Percentiles rank a stretch among this genome's conserved stretches.
Conservation (phyloP, 306 rosid genomes). For the Fragaria nilgerrensis region DNA sequence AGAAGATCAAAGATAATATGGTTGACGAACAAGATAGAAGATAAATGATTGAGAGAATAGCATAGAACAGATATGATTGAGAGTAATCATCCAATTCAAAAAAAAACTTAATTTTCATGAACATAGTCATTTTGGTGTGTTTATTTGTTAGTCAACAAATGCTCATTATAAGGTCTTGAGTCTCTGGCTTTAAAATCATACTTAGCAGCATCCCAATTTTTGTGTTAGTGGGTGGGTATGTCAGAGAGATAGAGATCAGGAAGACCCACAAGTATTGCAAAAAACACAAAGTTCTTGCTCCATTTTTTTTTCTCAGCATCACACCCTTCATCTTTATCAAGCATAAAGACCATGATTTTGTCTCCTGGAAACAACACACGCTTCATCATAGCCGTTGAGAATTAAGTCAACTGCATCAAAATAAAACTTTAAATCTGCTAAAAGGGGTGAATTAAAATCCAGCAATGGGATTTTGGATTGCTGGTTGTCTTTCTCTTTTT, state of each 20-base stretch:
- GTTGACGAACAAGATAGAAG: neutral
- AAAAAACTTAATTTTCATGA: slow-evolving; percentile 2
- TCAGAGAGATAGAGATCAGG: slow-evolving; percentile 29
- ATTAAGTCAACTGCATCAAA: slow-evolving; percentile 47
- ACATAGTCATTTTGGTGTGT: slow-evolving; percentile 42
- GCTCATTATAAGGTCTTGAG: slow-evolving; percentile 38
- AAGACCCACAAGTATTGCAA: slow-evolving; percentile 41
- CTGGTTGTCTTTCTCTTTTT: slow-evolving; percentile 3
- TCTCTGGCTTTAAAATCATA: slow-evolving; percentile 27
- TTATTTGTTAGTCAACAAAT: slow-evolving; percentile 41
- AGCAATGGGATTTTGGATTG: slow-evolving; percentile 30
- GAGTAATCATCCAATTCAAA: neutral
- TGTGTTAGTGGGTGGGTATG: slow-evolving; percentile 36
- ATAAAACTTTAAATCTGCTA: neutral
- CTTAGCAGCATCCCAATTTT: slow-evolving; percentile 15
- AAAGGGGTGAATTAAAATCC: slow-evolving; percentile 28
- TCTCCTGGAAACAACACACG: slow-evolving; percentile 51
- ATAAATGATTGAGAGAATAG: slow-evolving; percentile 17
- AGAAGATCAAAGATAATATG: neutral
- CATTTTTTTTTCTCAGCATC: slow-evolving; percentile 11
- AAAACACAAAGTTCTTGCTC: slow-evolving; percentile 24
- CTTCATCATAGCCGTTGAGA: slow-evolving; percentile 57
- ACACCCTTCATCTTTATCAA: slow-evolving; percentile 26
- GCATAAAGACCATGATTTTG: slow-evolving; percentile 43
- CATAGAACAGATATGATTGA: slow-evolving; percentile 18